phyloP scores from a whole-genome alignment of 169 alveolate genomes.

The Neospora caninum region DNA sequence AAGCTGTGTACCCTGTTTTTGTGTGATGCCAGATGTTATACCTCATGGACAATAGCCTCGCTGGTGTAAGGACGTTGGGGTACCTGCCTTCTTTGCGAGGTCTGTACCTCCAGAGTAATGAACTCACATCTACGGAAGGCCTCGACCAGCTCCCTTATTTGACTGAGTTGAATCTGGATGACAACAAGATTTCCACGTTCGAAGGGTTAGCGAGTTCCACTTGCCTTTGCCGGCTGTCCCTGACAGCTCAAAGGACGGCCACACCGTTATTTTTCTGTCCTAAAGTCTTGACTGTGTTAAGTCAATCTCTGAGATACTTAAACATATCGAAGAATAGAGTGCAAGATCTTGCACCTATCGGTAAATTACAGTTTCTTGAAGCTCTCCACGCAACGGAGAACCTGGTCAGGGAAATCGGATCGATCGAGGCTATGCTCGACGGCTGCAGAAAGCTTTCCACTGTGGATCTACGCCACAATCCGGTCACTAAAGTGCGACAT shows the following conservation, averaged over 20 bases:
- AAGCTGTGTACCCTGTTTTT: neutral
- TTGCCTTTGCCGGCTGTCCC: neutral
- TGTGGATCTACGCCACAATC: neutral
- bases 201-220: neutral
- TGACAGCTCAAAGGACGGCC: neutral
- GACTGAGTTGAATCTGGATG: neutral
- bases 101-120: slow-evolving; percentile 1
- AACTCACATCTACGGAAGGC: neutral
- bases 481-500: slow-evolving; percentile 13
- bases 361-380: neutral
- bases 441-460: slow-evolving; percentile 21
- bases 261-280: neutral
- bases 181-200: neutral
- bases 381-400: neutral
- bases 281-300: neutral
- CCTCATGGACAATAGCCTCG: neutral
- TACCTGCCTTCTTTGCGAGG: neutral
- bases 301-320: neutral
- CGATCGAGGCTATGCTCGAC: neutral
- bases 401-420: neutral
- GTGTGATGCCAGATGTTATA: neutral
- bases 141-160: neutral
- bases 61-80: neutral
- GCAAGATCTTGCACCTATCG: neutral
- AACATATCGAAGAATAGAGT: slow-evolving; percentile 10